A percentile compares a stretch with the other conserved stretches of the same genome.
phyloP scores from a whole-genome alignment of 176 grass and related monocot species.

The Cenchrus americanus region DNA sequence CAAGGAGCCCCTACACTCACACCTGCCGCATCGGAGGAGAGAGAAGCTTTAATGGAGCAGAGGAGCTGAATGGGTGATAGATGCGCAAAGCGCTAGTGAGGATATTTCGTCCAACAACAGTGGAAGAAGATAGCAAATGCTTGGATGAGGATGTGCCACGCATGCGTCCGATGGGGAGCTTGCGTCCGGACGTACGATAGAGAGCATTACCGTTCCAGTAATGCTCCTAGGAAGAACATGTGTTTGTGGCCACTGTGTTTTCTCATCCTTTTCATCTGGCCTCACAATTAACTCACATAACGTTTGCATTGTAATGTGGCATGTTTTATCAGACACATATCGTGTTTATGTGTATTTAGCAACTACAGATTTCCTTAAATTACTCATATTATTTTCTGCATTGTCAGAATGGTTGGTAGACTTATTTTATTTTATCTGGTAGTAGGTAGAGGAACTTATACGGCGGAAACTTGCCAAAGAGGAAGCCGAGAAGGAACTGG shows the following conservation, averaged over 20 bases:
- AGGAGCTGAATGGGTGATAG: too few species aligned
- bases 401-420: conserved; percentile 30
- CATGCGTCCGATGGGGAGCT: too few species aligned
- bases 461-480: conserved; percentile 74
- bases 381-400: conserved; percentile 8
- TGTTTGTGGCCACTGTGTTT: neutral
- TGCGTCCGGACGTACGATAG: too few species aligned
- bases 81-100: too few species aligned
- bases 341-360: conserved; percentile 8
- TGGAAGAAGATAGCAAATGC: too few species aligned
- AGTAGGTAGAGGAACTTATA: conserved; percentile 95
- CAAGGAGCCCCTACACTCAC: too few species aligned
- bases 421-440: conserved; percentile 54
- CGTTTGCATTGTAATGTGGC: neutral
- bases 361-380: neutral
- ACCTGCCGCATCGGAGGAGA: too few species aligned
- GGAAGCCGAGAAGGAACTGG: conserved; percentile 77
- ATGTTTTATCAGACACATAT: conserved; percentile 15
- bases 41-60: too few species aligned
- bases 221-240: neutral
- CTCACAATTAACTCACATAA: conserved; percentile 15
- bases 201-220: too few species aligned
- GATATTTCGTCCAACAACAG: too few species aligned
- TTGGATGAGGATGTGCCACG: too few species aligned
- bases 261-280: conserved; percentile 6